These are phyloP conservation scores for Ustilago nuda DNA, from an alignment of 1,284 basidiomycete species.

Conservation along the genomic window DNA sequence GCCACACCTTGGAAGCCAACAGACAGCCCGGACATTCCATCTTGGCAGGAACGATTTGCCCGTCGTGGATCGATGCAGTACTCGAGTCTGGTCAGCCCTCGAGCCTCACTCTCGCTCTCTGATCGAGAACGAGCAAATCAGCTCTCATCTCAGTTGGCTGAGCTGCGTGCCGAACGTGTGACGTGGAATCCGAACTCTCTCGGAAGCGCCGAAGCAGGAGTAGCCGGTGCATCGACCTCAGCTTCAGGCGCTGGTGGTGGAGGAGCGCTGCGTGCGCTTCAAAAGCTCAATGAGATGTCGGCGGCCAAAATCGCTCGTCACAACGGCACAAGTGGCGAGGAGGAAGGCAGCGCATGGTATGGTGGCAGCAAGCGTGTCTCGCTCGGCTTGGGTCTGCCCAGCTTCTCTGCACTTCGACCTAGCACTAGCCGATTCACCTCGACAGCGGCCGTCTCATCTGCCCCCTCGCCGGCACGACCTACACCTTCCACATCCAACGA, in stretches of 20 bases:
- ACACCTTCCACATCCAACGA: not conserved
- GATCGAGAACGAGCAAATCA: slow-evolving; percentile 37
- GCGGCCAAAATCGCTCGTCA: slow-evolving; percentile 40
- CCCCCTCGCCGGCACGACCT: not conserved
- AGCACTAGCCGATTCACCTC: slow-evolving; percentile 24
- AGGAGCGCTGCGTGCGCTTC: slow-evolving; percentile 39
- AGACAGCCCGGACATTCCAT: not conserved
- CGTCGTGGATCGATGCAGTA: slow-evolving; percentile 28
- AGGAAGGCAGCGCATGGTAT: slow-evolving; percentile 10
- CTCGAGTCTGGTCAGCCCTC: slow-evolving; percentile 25
- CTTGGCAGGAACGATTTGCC: slow-evolving; percentile 14
- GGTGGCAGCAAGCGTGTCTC: slow-evolving; percentile 27
- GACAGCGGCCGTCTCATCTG: not conserved
- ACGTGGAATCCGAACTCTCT: slow-evolving; percentile 30
- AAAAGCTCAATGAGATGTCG: slow-evolving; percentile 48
- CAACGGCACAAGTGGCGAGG: slow-evolving; percentile 5
- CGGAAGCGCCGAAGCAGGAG: slow-evolving; percentile 1
- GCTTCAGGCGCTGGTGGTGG: slow-evolving; percentile 28
- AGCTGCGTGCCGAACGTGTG: slow-evolving; percentile 37
- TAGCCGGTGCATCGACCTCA: slow-evolving; percentile 5
- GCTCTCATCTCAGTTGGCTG: slow-evolving; percentile 31
- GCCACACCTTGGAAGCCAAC: slow-evolving; percentile 33
- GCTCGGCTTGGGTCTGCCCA: slow-evolving; percentile 39
- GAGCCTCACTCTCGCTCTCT: slow-evolving; percentile 38
- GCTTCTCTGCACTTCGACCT: slow-evolving; percentile 32